Evolutionary conservation across 1,284 basidiomycete genomes (phyloP).

Genomic region (Fistulinella cinereoalba): DNA sequence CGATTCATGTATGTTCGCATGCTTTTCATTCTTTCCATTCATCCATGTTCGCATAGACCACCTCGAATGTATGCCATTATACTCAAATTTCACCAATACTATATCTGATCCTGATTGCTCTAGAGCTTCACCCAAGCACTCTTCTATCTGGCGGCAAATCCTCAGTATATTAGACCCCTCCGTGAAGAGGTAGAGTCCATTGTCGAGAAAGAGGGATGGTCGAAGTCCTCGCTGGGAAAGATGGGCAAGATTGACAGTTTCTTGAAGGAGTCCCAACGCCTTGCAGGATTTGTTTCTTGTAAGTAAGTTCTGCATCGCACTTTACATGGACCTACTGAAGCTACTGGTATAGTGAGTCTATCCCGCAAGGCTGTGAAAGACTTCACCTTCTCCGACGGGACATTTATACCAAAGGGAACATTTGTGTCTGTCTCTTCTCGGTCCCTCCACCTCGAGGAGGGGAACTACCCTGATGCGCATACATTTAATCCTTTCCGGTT

Average conservation of each 20-base stretch:
- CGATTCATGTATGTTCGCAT: constrained; percentile 34
- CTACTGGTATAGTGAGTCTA: neutral
- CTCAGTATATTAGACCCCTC: constrained; percentile 37
- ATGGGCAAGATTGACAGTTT: constrained; percentile 48
- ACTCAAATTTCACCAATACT: neutral
- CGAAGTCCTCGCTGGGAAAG: constrained; percentile 37
- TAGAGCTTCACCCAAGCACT: constrained; percentile 37
- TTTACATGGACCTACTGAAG: neutral
- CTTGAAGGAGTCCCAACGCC: constrained; percentile 40
- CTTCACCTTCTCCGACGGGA: neutral
- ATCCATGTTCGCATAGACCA: constrained; percentile 5
- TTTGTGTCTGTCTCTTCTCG: neutral
- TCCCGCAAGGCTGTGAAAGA: neutral
- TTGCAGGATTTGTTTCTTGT: constrained; percentile 31
- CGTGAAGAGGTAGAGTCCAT: constrained; percentile 42
- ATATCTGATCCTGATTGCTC: neutral
- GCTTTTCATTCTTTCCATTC: neutral
- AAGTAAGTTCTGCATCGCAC: constrained; percentile 4
- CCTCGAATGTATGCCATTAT: constrained; percentile 7
- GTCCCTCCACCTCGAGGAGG: neutral
- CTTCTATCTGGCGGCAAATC: constrained; percentile 36
- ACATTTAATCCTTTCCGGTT: neutral
- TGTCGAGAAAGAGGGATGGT: constrained; percentile 39
- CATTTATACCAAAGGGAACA: neutral
- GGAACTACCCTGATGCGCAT: neutral